Evolutionary conservation across 2,329 filamentous ascomycete genomes (phyloP).

Genomic region (Tothia fuscella): DNA sequence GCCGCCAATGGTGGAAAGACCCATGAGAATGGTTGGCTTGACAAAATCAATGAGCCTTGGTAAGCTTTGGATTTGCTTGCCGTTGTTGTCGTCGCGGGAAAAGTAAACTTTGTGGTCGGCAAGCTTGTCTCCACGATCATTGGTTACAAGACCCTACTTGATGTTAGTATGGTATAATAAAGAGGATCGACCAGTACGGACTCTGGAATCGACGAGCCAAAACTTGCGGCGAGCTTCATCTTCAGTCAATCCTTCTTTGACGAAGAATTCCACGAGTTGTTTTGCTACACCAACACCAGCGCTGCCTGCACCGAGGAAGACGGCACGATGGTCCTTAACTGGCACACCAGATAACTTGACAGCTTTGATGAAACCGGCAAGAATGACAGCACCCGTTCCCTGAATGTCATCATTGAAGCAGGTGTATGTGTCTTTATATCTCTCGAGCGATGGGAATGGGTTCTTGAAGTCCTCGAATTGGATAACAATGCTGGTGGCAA

Average conservation of each 20-base stretch:
- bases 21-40: conserved; percentile 87
- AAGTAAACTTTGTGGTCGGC: conserved; percentile 75
- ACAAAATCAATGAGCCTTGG: conserved; percentile 91
- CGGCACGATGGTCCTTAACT: conserved; percentile 79
- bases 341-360: conserved; percentile 80
- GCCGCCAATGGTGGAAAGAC: conserved; percentile 85
- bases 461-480: conserved; percentile 99
- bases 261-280: conserved; percentile 95
- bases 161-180: background rate
- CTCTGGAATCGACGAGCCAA: conserved; percentile 91
- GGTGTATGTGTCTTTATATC: conserved; percentile 78
- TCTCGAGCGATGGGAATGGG: conserved; percentile 84
- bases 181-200: no score
- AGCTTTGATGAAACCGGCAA: conserved; percentile 64
- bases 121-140: conserved; percentile 84
- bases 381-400: conserved; percentile 88
- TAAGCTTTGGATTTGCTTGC: conserved; percentile 60
- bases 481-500: conserved; percentile 50
- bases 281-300: conserved; percentile 96
- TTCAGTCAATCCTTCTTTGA: conserved; percentile 79
- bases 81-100: conserved; percentile 51
- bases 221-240: conserved; percentile 82
- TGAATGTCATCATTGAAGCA: conserved; percentile 99
- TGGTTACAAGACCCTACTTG: conserved; percentile 65
- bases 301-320: conserved; percentile 92